Base-by-base conservation (phyloP, 805 yeast species). In the Pichia manshurica region DNA sequence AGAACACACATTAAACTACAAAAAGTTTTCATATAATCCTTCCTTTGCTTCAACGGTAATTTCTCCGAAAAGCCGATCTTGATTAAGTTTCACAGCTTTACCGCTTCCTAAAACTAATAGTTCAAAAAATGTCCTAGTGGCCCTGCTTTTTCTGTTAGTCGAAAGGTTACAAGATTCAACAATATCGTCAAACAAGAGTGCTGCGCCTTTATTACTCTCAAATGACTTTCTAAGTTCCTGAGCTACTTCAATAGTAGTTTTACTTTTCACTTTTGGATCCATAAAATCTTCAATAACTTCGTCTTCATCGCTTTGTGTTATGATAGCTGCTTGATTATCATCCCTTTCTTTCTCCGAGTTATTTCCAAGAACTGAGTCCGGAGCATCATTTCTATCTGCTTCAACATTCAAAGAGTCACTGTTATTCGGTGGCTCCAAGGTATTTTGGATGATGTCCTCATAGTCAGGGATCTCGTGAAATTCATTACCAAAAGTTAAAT, bases 111-210 rank as follows among this genome's bases (percentile, higher is more conserved):
- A 70, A 3, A 88, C 91, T 55, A 89, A 70, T 61, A 89, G 63
- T 61, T 89, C 95, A 58, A 88, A 89, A 65, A 89, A 89, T 46
- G 86, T 73, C 56, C 79, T 75, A 2, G 87, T 79, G 19, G 88
- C 87, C 56, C 82, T 82, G 54, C 72, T 69, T 58, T 74, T 74
- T 49, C 70, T 69, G 51, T 69, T 67, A 2, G 44, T 49, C 2
- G 75, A 65, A 31, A 72, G 55, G 20, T 73, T 67, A 58, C 59
- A 52, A 37, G 63, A 49, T 20, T 62, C 50, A 5, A n/a, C 50
- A 3, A 51, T 49, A 4, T 57, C 53, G 10, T 45, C 52, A 10
- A 50, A 49, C 2, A 52, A 16, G 2, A 39, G 25, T 3, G 9
- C 15, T 3, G 40, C 12, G 4, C n/a, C 8, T n/a, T 23, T 34